phyloP scores from a whole-genome alignment of 345 rosid species.

The Ceriops decandra region DNA sequence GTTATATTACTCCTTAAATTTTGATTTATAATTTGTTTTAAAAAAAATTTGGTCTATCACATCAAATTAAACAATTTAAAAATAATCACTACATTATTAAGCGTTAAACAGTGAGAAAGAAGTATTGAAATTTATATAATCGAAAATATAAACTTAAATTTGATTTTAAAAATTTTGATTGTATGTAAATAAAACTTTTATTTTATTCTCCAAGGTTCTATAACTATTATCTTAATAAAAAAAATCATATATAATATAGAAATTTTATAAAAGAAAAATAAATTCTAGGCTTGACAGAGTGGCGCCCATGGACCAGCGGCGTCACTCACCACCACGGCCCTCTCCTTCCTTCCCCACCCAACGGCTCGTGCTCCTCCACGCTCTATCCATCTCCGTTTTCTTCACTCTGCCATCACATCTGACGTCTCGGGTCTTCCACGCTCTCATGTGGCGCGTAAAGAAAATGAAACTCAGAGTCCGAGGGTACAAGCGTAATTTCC shows the following conservation, averaged over 20 bases:
- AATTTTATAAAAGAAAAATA: background rate
- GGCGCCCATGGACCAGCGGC: background rate
- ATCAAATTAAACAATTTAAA: background rate
- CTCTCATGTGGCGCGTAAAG: background rate
- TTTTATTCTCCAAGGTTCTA: no score
- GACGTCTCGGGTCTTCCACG: conserved; percentile 6
- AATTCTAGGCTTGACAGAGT: background rate
- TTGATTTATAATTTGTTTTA: background rate
- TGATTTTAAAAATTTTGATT: background rate
- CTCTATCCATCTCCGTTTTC: background rate
- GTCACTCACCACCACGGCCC: background rate
- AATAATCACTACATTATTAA: background rate
- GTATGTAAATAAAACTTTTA: no score
- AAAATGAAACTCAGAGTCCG: no score
- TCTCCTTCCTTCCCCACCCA: conserved; percentile 6
- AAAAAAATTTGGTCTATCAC: background rate
- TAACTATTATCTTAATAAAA: no score
- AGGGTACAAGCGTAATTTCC: conserved; percentile 27
- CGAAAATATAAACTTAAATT: background rate
- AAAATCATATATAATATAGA: no score
- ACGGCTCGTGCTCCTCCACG: conserved; percentile 6
- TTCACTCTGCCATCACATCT: conserved; percentile 8
- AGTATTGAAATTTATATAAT: no score
- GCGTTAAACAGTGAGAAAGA: no score
- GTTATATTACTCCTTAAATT: background rate